Conservation (phyloP, 192 early-diverging fungal genomes). For the Backusella parvicylindrica region DNA sequence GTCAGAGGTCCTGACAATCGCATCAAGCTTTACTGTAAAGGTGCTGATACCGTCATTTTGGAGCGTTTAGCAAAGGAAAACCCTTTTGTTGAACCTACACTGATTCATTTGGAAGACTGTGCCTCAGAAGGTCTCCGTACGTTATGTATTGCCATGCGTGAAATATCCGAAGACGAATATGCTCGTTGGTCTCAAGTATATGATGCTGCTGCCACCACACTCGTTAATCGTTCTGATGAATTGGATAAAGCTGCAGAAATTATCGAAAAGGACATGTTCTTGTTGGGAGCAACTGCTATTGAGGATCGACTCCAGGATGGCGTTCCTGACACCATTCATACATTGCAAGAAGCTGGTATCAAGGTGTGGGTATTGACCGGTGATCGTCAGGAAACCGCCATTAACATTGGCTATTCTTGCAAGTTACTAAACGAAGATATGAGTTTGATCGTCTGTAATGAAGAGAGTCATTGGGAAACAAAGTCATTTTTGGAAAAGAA, state of each 20-base stretch:
- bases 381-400: constrained; percentile 97
- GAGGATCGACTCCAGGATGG: constrained; percentile 98
- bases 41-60: constrained; percentile 95
- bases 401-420: constrained; percentile 97
- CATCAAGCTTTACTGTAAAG: constrained; percentile 93
- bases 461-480: constrained; percentile 88
- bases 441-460: constrained; percentile 91
- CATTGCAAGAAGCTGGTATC: constrained; percentile 90
- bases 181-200: constrained; percentile 76
- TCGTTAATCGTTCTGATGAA: constrained; percentile 83
- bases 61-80: constrained; percentile 82
- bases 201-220: constrained; percentile 83
- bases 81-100: constrained; percentile 65
- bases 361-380: constrained; percentile 98
- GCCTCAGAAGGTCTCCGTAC: constrained; percentile 95
- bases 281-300: constrained; percentile 96
- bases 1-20: constrained; percentile 82
- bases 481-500: constrained; percentile 90
- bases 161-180: constrained; percentile 88
- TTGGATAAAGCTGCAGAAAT: constrained; percentile 91
- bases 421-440: constrained; percentile 96
- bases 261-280: constrained; percentile 89
- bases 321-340: constrained; percentile 95
- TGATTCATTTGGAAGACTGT: constrained; percentile 88
- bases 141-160: constrained; percentile 92